Evolutionary conservation across 139 green algal species (phyloP).

Genomic region (Chlorella sp.): DNA sequence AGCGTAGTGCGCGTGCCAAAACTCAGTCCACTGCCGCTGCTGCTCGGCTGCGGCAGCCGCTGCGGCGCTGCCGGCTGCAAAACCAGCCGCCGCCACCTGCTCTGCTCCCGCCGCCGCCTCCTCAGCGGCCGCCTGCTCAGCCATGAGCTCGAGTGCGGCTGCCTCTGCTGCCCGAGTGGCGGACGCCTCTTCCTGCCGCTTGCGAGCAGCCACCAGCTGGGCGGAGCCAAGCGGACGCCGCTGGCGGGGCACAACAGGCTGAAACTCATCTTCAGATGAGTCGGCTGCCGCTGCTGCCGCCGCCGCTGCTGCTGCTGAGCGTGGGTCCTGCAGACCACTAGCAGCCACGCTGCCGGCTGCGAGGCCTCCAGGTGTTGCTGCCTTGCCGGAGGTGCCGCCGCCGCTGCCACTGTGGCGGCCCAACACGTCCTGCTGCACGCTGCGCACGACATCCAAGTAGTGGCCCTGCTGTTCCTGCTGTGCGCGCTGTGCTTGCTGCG

Average conservation of each 20-base stretch:
- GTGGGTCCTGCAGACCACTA: too few relatives aligned
- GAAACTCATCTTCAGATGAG: background rate
- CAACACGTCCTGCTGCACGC: conserved; percentile 21
- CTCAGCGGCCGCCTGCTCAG: conserved; percentile 9
- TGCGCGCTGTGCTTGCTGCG: background rate
- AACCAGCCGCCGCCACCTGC: background rate
- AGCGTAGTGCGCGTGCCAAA: conserved; percentile 19
- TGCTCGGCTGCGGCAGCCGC: background rate
- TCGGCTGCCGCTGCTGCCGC: background rate
- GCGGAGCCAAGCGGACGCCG: conserved; percentile 30
- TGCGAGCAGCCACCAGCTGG: background rate
- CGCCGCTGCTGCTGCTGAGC: background rate
- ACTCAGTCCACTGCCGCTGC: conserved; percentile 28
- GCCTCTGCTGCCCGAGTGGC: background rate
- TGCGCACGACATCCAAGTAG: conserved; percentile 29
- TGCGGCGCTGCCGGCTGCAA: background rate
- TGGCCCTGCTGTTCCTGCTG: background rate
- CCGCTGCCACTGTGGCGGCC: background rate
- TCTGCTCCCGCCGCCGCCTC: background rate
- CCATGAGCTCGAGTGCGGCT: conserved; percentile 7
- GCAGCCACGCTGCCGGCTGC: background rate
- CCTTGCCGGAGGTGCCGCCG: background rate
- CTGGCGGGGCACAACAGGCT: background rate
- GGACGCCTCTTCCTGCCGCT: background rate
- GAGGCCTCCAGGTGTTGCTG: background rate